Base-by-base conservation (phyloP, 305 asterid species). In the Withania somnifera region DNA sequence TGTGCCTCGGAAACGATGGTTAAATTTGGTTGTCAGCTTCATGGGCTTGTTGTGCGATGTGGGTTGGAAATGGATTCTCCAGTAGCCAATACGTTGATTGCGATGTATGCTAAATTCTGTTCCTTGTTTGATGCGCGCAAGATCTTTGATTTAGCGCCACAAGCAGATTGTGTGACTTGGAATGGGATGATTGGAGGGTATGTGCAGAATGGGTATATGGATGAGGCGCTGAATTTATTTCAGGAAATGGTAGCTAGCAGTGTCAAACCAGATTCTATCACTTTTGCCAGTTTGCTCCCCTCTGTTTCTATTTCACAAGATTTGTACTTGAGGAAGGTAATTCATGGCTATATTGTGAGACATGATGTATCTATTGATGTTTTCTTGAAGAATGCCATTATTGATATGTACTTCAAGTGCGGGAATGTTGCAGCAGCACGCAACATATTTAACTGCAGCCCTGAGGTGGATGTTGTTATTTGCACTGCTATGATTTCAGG, bases 401-500 rank as follows among this genome's bases (percentile, higher is more conserved):
- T 93, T 53, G 97, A 92, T 81, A 88, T 88, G 94, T 92, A 95
- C 80, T 92, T 93, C 87, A 95, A 95, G 90, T 89, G 90, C 89
- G 90, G 88, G 87, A 79, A 85, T 80, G 93, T 90, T 83, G 84
- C 83, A 76, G 84, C 86, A 91, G 98, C 97, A 22, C 76, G 91
- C 71, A 87, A 86, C 30, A 83, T 91, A 61, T 93, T 91, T 67
- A 82, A 89, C 73, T 80, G 84, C 84, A 87, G 83, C 89, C 60
- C 91, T 83, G 82, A 57, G 6, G 83, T 91, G 40, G 98, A 95
- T 85, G 77, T 90, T 22, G 99, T 92, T 67, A 87, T 95, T 80
- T 95, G 90, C 85, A 87, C 97, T 30, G 90, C 97, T 58, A 90
- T 95, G 97, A 90, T 95, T 79, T 92, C 98, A 0, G 98, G 99